Evolutionary conservation across 2,329 filamentous ascomycete species (phyloP).

Genomic region (Neopestalotiopsis clavispora): DNA sequence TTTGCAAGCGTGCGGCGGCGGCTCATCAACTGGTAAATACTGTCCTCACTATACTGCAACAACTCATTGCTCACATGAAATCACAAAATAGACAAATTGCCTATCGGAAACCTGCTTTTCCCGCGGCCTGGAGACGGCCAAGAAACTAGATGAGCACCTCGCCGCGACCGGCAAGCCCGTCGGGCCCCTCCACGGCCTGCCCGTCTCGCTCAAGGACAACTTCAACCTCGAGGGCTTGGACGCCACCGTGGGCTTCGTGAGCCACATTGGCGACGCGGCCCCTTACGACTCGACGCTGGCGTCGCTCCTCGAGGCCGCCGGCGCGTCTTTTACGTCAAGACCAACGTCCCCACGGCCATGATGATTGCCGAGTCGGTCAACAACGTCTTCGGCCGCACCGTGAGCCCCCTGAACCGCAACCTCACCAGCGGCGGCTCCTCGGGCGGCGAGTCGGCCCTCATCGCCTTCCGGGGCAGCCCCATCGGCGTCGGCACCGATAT

Average conservation of each 20-base stretch:
- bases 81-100: slow-evolving; percentile 46
- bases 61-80: background rate
- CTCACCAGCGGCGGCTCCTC: slow-evolving; percentile 69
- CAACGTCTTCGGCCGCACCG: slow-evolving; percentile 66
- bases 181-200: slow-evolving; percentile 70
- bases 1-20: slow-evolving; percentile 43
- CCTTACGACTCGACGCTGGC: slow-evolving; percentile 45
- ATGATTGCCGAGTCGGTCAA: slow-evolving; percentile 73
- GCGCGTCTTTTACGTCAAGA: slow-evolving; percentile 62
- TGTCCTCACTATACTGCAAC: background rate
- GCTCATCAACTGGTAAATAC: slow-evolving; percentile 41
- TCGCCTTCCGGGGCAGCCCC: slow-evolving; percentile 61
- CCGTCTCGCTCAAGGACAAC: slow-evolving; percentile 73
- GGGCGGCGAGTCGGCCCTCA: slow-evolving; percentile 69
- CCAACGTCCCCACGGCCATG: slow-evolving; percentile 65
- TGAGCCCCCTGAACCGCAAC: slow-evolving; percentile 64
- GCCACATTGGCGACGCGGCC: slow-evolving; percentile 63
- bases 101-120: slow-evolving; percentile 60
- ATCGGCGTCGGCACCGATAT: slow-evolving; percentile 52
- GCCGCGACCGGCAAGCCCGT: slow-evolving; percentile 47
- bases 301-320: slow-evolving; percentile 47
- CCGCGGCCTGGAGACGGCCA: slow-evolving; percentile 53
- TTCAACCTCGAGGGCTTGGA: slow-evolving; percentile 67
- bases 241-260: slow-evolving; percentile 67
- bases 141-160: slow-evolving; percentile 54